Conservation (phyloP, 2,329 filamentous ascomycete species). For the Fusarium sp. region DNA sequence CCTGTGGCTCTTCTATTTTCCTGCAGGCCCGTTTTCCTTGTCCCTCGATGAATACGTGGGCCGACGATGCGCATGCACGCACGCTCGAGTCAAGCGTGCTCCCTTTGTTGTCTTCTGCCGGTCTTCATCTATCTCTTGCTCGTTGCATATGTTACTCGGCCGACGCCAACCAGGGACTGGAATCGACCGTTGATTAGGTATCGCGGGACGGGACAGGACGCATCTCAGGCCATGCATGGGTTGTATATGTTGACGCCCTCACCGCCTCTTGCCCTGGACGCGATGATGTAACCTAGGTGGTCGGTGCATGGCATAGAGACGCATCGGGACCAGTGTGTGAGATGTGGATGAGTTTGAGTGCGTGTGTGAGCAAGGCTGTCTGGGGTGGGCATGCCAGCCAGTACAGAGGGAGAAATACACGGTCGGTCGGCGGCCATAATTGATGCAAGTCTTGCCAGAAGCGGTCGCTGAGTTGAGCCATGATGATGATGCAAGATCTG, state of each 20-base stretch:
- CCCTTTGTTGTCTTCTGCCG: conserved; percentile 14
- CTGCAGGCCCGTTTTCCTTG: conserved; percentile 20
- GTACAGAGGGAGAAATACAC: conserved; percentile 23
- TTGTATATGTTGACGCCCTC: conserved; percentile 35
- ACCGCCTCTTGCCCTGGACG: conserved; percentile 42
- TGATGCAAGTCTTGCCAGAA: neutral
- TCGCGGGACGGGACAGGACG: conserved; percentile 33
- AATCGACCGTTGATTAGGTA: conserved; percentile 24
- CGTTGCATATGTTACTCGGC: conserved; percentile 39
- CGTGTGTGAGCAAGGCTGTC: conserved; percentile 15
- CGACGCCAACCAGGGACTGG: conserved; percentile 30
- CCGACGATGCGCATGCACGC: neutral
- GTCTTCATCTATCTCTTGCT: conserved; percentile 18
- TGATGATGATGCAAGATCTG: conserved; percentile 20
- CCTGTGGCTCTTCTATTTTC: conserved; percentile 8
- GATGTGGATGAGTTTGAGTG: conserved; percentile 26
- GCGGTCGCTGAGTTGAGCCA: conserved; percentile 8
- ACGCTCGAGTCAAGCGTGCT: neutral
- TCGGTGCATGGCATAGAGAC: conserved; percentile 35
- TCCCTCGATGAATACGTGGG: neutral
- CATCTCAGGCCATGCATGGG: conserved; percentile 35
- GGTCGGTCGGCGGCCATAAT: conserved; percentile 12
- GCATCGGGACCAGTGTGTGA: conserved; percentile 34
- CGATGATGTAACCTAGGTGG: conserved; percentile 43
- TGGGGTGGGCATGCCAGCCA: conserved; percentile 7